These are phyloP conservation scores for Neocucurbitaria cava DNA, from an alignment of 2,329 filamentous ascomycete species.

Conservation along the genomic window DNA sequence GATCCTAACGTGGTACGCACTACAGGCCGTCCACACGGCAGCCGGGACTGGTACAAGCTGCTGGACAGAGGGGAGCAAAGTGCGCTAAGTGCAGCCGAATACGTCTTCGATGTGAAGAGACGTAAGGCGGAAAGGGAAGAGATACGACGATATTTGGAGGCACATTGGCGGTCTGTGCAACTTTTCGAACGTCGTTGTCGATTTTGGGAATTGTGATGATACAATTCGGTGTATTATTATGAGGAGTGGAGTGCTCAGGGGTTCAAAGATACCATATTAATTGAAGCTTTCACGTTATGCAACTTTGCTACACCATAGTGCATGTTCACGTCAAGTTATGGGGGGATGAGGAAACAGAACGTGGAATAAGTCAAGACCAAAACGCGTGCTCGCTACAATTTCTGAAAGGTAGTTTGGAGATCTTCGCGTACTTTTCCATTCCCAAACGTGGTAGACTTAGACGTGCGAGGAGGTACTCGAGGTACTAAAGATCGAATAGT, in stretches of 20 bases:
- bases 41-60: neutral
- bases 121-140: neutral
- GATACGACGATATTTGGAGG: neutral
- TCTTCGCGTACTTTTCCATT: neutral
- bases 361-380: too few species aligned
- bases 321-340: too few species aligned
- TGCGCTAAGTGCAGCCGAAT: neutral
- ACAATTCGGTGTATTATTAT: neutral
- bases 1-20: neutral
- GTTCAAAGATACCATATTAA: constrained; percentile 25
- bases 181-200: neutral
- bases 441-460: too few species aligned
- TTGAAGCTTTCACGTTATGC: constrained; percentile 11
- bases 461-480: too few species aligned
- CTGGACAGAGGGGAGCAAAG: neutral
- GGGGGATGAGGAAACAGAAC: too few species aligned
- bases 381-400: too few species aligned
- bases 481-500: too few species aligned
- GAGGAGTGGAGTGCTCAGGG: neutral
- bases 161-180: neutral
- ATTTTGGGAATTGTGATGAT: neutral
- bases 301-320: constrained; percentile 8
- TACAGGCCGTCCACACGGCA: neutral
- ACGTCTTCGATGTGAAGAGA: neutral
- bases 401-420: too few species aligned